Percentiles rank a stretch among this genome's conserved stretches.
These are phyloP conservation scores for Tetragonia tetragonoides DNA, from an alignment of 148 eudicot genomes.

Conservation along the genomic window DNA sequence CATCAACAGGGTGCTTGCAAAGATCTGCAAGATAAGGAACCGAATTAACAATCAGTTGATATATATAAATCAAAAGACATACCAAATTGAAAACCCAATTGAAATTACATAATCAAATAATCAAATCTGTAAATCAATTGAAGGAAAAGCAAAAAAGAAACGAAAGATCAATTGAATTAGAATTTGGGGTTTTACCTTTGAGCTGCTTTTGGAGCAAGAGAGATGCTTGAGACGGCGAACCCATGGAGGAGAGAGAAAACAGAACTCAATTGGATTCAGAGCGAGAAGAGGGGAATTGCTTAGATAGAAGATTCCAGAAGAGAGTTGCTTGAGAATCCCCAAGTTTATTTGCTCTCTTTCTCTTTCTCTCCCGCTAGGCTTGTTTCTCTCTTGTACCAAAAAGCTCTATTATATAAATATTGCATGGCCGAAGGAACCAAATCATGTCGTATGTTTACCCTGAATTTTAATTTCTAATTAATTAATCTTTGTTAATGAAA, in stretches of 20 bases:
- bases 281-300: slow-evolving; percentile 10
- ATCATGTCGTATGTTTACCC: slow-evolving; percentile 3
- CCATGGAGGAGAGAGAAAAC: slow-evolving; percentile 35
- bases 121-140: slow-evolving; percentile 2
- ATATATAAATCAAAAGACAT: neutral
- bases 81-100: slow-evolving; percentile 15
- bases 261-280: slow-evolving; percentile 18
- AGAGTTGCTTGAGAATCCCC: slow-evolving; percentile 28
- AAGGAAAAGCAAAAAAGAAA: neutral
- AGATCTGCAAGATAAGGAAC: slow-evolving; percentile 43
- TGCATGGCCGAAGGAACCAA: slow-evolving; percentile 17
- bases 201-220: slow-evolving; percentile 78
- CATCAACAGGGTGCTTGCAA: slow-evolving; percentile 60
- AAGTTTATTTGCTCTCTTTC: slow-evolving; percentile 3
- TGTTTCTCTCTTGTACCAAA: neutral
- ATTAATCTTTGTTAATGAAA: too few species aligned
- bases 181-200: slow-evolving; percentile 39
- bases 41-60: neutral
- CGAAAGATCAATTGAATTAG: slow-evolving; percentile 12
- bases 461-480: neutral
- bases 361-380: slow-evolving; percentile 10
- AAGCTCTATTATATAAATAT: neutral
- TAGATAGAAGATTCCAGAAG: slow-evolving; percentile 29
- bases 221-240: slow-evolving; percentile 65
- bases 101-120: slow-evolving; percentile 4